Conservation (phyloP, 805 yeast species). For the Ogataea philodendri region DNA sequence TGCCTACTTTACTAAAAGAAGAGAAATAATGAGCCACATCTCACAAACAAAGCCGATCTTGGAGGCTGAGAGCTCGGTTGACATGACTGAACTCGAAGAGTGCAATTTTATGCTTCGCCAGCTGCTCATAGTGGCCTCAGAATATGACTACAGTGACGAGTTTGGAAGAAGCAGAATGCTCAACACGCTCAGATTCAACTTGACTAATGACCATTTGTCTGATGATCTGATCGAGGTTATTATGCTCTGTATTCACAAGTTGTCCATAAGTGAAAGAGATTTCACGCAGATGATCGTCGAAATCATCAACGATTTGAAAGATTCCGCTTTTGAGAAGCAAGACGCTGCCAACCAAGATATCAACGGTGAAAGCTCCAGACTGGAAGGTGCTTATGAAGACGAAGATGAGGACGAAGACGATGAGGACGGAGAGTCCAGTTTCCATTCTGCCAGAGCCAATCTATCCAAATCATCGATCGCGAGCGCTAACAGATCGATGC, state of each 20-base stretch:
- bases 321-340: constrained; percentile 45
- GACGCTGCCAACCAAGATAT: constrained; percentile 29
- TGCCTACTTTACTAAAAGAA: constrained; percentile 53
- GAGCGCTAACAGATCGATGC: constrained; percentile 33
- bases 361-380: constrained; percentile 23
- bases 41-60: constrained; percentile 23
- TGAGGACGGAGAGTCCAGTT: constrained; percentile 19
- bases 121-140: constrained; percentile 59
- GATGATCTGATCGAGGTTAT: constrained; percentile 55
- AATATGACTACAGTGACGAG: constrained; percentile 86
- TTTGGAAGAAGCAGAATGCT: constrained; percentile 81
- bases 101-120: constrained; percentile 75
- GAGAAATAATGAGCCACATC: constrained; percentile 26
- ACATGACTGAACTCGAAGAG: constrained; percentile 50
- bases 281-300: constrained; percentile 84
- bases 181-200: constrained; percentile 53
- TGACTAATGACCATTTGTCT: constrained; percentile 54
- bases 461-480: constrained; percentile 33
- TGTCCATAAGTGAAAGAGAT: constrained; percentile 79
- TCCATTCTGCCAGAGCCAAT: constrained; percentile 32
- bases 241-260: constrained; percentile 61
- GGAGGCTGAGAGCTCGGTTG: constrained; percentile 24
- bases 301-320: constrained; percentile 80
- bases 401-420: constrained; percentile 28
- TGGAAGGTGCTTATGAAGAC: constrained; percentile 25